Conservation (phyloP, 1,284 basidiomycete genomes). For the Moesziomyces globuligerus region DNA sequence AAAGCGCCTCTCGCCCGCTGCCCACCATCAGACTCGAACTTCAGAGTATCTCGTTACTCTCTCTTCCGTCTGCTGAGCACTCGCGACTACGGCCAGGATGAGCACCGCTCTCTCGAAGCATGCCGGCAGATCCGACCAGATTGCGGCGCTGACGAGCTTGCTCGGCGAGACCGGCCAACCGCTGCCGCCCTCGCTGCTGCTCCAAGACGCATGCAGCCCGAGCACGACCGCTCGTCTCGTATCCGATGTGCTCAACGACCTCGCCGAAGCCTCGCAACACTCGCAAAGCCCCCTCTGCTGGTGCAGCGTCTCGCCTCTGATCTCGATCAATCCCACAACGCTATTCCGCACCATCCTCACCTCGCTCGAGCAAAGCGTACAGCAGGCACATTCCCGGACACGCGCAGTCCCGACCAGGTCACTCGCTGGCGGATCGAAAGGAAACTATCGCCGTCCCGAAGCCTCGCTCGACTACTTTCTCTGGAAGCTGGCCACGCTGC, state of each 20-base stretch:
- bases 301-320: slow-evolving; percentile 36
- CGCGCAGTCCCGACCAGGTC: background rate
- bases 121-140: slow-evolving; percentile 30
- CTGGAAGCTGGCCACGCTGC: slow-evolving; percentile 18
- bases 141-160: slow-evolving; percentile 16
- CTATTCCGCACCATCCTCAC: slow-evolving; percentile 43
- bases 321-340: slow-evolving; percentile 32
- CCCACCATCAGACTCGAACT: too few species aligned
- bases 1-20: too few species aligned
- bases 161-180: slow-evolving; percentile 29
- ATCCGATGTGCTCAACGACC: slow-evolving; percentile 15
- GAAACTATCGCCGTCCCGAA: slow-evolving; percentile 31
- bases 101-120: slow-evolving; percentile 1
- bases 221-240: slow-evolving; percentile 37
- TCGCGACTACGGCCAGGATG: too few species aligned
- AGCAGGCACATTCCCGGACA: slow-evolving; percentile 1
- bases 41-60: too few species aligned
- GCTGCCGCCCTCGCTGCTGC: slow-evolving; percentile 32
- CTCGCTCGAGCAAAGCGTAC: slow-evolving; percentile 24
- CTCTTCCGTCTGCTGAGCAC: too few species aligned
- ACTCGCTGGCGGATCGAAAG: slow-evolving; percentile 10
- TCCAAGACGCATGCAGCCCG: slow-evolving; percentile 49
- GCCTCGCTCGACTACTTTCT: slow-evolving; percentile 42
- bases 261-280: slow-evolving; percentile 1
- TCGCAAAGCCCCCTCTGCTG: slow-evolving; percentile 13